Evolutionary conservation across 768 basidiomycete species (phyloP), one percentile per base, ranked within the genome.

Genomic region (Mycena albidolilacea): DNA sequence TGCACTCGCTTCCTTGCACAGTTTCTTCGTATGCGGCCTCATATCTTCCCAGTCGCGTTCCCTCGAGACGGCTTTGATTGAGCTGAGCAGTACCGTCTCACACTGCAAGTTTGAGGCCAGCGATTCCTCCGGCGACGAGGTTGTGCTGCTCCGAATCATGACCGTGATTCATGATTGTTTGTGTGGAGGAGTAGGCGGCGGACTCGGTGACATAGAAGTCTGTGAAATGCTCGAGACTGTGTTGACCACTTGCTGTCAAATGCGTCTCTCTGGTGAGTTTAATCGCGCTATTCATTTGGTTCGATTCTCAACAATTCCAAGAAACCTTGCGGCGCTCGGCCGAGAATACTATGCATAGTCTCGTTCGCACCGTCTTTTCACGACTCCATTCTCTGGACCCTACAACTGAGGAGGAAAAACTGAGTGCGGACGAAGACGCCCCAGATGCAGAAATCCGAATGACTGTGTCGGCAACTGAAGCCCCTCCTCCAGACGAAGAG

Each of bases 141-240:
- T 98, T 9, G 97, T 98, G 10, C 86, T 99, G 8, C 88, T 97
- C 75, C 95, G 92, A 81, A 96, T 99, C 71, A 90, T 99, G 87
- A 89, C 92, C 9, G 92, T 99, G 19, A 96, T 97, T 64, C 91
- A 95, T 73, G 91, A 94, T 75, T 93, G 94, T 77, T 86, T 98
- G 74, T 92, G 92, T 75, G 87, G 91, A 64, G 84, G 82, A 69
- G 90, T 95, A 38, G 93, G 95, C 0, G 80, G 83, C n/a, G 85
- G 87, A 11, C 87, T 99, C 44, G 95, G 95, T 37, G 97, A 99
- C 78, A 90, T 98, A 65, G 96, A 97, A 80, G 93, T 99, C 17
- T 99, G 98, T 80, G 98, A 98, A 83, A 97, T 99, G 93, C 85
- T 99, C 77, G 98, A 99, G 82, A 97, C 97, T 1, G 97, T 98